Conservation (phyloP, 2,329 filamentous ascomycete genomes). For the Trichophyton rubrum region DNA sequence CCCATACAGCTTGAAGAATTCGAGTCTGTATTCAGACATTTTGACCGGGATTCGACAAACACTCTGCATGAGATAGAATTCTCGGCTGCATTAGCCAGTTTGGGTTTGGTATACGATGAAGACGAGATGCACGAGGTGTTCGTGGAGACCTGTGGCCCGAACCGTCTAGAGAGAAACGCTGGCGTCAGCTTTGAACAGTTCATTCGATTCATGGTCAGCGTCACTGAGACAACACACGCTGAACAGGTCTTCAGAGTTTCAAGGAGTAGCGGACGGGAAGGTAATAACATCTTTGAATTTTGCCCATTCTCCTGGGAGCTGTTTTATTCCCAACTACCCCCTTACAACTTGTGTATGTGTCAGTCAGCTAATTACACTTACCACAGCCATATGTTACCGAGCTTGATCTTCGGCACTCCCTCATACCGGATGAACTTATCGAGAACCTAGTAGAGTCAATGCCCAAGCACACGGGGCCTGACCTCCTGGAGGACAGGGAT, state of each 20-base stretch:
- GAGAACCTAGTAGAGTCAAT: slow-evolving; percentile 82
- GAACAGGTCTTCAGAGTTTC: slow-evolving; percentile 99
- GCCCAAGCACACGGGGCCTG: slow-evolving; percentile 70
- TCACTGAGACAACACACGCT: slow-evolving; percentile 98
- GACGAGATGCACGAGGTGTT: slow-evolving; percentile 98
- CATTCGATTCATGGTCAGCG: slow-evolving; percentile 98
- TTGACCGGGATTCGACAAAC: slow-evolving; percentile 87
- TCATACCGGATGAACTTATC: slow-evolving; percentile 95
- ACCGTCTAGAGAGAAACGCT: slow-evolving; percentile 44
- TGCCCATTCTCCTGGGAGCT: not conserved
- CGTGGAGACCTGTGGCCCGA: slow-evolving; percentile 59
- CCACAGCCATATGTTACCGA: slow-evolving; percentile 81
- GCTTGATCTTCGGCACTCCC: slow-evolving; percentile 83
- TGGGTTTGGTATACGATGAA: slow-evolving; percentile 92
- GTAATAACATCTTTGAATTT: slow-evolving; percentile 22
- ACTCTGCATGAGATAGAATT: slow-evolving; percentile 88
- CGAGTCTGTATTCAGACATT: slow-evolving; percentile 95
- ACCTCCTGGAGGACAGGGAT: slow-evolving; percentile 72
- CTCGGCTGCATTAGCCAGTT: slow-evolving; percentile 82
- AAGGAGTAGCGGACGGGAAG: slow-evolving; percentile 95
- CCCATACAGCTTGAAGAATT: slow-evolving; percentile 98
- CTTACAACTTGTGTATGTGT: not conserved
- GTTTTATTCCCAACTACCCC: not conserved
- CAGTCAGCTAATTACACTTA: not conserved
- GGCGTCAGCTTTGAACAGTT: slow-evolving; percentile 96